Evolutionary conservation across 1,139 yeast genomes (phyloP), one percentile per base, ranked within the genome.

Genomic region (Zhuliangozyma parablackwelliae): DNA sequence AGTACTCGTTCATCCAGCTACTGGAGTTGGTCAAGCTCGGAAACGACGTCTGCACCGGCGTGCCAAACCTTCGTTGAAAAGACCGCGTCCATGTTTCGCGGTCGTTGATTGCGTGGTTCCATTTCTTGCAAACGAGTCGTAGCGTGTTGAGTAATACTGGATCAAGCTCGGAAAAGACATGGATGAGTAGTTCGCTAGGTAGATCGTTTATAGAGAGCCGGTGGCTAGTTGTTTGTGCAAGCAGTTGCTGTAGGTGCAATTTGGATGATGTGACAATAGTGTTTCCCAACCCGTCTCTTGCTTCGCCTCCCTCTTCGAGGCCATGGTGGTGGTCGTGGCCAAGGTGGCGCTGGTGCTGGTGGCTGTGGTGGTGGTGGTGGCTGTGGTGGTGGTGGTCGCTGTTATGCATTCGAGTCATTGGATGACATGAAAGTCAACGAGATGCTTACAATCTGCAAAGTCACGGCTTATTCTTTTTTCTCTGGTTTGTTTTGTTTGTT

Each of bases 81-180:
- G 82, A 67, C 37, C 68, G 69, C 49, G 70, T 69, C 90, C 90
- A 82, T 6, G 82, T 68, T 34, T 71, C 72, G 42, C 75, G 75
- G 51, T 81, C 82, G 41, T 69, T 69, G 5, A 80, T 70, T 6
- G 79, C 65, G 31, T 52, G 50, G 40, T 72, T 58, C 75, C 87
- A 78, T 13, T 61, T 53, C 30, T 59, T 67, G 48, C 87, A 80
- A 3, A 82, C 83, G 31, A 69, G 57, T 25, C 80, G 66, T 13
- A 79, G 53, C 21, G 59, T 59, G 36, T 65, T 61, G 30, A 82
- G 61, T 34, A 81, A 78, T 10, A 63, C 54, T 4, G 82, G 78
- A 36, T 80, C 85, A 12, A 82, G 62, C 43, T 74, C 63, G 23
- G 81, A 65, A 45, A 82, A 75, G 13, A 82, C 64, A 35, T 69